Percentiles rank a stretch among this genome's conserved stretches.
Conservation (phyloP, 805 yeast species). For the Candida takata region DNA sequence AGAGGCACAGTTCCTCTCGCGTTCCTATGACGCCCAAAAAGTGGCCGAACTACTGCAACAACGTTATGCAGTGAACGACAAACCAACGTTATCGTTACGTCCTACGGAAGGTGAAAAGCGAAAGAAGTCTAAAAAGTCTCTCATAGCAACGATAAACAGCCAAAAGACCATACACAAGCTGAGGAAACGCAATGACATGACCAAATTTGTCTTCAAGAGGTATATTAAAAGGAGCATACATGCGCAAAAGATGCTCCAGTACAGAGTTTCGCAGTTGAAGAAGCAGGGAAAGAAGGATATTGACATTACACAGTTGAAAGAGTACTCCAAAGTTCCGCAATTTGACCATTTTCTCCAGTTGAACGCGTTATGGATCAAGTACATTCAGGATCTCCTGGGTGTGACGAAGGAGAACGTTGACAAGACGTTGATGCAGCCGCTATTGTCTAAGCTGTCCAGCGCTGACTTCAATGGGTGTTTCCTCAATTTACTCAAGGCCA, state of each 20-base stretch:
- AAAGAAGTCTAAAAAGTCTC: slow-evolving; percentile 17
- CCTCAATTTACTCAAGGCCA: slow-evolving; percentile 50
- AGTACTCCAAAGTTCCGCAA: slow-evolving; percentile 24
- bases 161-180: slow-evolving; percentile 9
- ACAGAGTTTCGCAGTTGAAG: slow-evolving; percentile 15
- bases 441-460: slow-evolving; percentile 54
- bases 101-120: slow-evolving; percentile 29
- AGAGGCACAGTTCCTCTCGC: slow-evolving; percentile 15
- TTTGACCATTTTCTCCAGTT: slow-evolving; percentile 48
- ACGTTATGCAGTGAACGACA: slow-evolving; percentile 26
- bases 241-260: slow-evolving; percentile 21
- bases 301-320: slow-evolving; percentile 17
- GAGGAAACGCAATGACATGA: slow-evolving; percentile 21
- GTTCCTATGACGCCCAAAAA: slow-evolving; percentile 15
- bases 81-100: slow-evolving; percentile 23
- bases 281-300: slow-evolving; percentile 3
- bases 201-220: slow-evolving; percentile 24
- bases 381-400: slow-evolving; percentile 51
- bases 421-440: slow-evolving; percentile 21
- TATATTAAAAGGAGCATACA: slow-evolving; percentile 20
- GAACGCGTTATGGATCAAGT: slow-evolving; percentile 67
- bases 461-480: slow-evolving; percentile 81
- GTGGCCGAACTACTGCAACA: slow-evolving; percentile 28
- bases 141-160: slow-evolving; percentile 11
- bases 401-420: slow-evolving; percentile 11